phyloP scores from a whole-genome alignment of 192 early-diverging fungal genomes.

The Coemansia guatemalensis region DNA sequence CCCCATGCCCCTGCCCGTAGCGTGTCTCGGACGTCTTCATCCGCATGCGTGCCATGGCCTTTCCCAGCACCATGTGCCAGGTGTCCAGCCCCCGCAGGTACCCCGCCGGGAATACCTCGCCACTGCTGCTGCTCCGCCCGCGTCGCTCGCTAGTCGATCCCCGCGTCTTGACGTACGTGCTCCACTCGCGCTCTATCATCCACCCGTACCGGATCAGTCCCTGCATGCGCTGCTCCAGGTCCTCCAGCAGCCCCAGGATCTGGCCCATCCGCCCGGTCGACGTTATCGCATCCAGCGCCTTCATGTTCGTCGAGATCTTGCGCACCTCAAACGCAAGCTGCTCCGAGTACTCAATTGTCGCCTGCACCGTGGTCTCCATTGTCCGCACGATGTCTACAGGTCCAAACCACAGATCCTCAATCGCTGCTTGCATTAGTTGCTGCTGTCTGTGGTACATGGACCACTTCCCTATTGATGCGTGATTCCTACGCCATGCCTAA shows the following conservation, averaged over 20 bases:
- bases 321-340: conserved; percentile 36
- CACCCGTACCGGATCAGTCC: conserved; percentile 47
- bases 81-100: conserved; percentile 36
- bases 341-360: conserved; percentile 30
- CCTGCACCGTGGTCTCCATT: conserved; percentile 29
- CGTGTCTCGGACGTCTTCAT: conserved; percentile 8
- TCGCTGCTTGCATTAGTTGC: conserved; percentile 26
- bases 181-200: conserved; percentile 48
- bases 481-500: neutral
- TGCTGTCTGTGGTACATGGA: neutral
- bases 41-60: conserved; percentile 31
- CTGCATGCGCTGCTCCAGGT: conserved; percentile 42
- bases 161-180: conserved; percentile 19
- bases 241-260: conserved; percentile 30
- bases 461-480: neutral
- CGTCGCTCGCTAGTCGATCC: neutral
- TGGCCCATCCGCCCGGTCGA: conserved; percentile 25
- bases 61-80: conserved; percentile 31
- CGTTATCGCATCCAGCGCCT: conserved; percentile 29
- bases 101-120: conserved; percentile 21
- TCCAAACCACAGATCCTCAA: neutral
- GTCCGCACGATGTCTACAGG: conserved; percentile 38
- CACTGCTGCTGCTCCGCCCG: neutral
- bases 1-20: conserved; percentile 10
- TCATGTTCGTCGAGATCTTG: conserved; percentile 34